phyloP scores from a whole-genome alignment of 2,329 filamentous ascomycete genomes.

The Stromatinia cepivora region DNA sequence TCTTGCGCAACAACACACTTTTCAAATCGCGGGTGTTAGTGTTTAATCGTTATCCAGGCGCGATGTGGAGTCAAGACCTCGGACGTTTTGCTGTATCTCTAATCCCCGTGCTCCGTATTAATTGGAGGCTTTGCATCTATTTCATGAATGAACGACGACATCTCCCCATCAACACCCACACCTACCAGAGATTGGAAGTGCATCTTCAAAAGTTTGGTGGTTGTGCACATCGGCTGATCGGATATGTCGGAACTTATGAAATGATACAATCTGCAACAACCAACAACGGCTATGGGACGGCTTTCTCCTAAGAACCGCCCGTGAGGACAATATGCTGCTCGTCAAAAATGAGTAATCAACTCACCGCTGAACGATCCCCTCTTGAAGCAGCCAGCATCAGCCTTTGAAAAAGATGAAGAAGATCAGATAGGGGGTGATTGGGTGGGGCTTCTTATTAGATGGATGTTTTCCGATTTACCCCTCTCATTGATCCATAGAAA shows the following conservation, averaged over 20 bases:
- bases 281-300: neutral
- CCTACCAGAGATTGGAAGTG: neutral
- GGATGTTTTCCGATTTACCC: slow-evolving; percentile 5
- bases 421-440: neutral
- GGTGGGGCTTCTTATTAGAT: neutral
- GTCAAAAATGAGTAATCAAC: neutral
- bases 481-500: neutral
- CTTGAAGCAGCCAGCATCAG: slow-evolving; percentile 4
- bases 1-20: too few relatives aligned
- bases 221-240: neutral
- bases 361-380: neutral
- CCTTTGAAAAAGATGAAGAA: neutral
- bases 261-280: neutral
- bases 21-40: too few relatives aligned
- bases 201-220: neutral
- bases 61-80: too few relatives aligned
- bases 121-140: neutral
- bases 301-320: neutral
- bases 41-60: too few relatives aligned
- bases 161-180: neutral
- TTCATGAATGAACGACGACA: slow-evolving; percentile 14
- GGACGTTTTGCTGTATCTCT: neutral
- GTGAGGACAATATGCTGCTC: neutral
- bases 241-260: neutral
- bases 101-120: neutral